Percentiles rank a stretch among this genome's conserved stretches.
Evolutionary conservation across 495 filamentous ascomycete genomes (phyloP).

Genomic region (Chlorociboria aeruginascens): DNA sequence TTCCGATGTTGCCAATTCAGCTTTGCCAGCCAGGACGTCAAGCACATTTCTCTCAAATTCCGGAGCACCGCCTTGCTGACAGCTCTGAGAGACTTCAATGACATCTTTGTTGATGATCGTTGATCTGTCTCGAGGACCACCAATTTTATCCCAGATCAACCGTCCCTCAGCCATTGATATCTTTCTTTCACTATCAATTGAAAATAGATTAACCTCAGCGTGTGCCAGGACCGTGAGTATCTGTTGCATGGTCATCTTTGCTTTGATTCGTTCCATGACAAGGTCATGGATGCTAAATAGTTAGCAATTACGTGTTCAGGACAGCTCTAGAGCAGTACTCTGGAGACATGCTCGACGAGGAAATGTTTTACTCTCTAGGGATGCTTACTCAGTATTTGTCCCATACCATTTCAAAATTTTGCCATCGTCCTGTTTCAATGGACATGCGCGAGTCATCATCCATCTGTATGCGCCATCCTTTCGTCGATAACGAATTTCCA

Average conservation of each 20-base stretch:
- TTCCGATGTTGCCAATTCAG: conserved; percentile 34
- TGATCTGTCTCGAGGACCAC: neutral
- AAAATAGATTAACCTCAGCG: conserved; percentile 57
- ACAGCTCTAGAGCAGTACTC: no score
- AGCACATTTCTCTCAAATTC: conserved; percentile 32
- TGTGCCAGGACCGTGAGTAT: conserved; percentile 55
- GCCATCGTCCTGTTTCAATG: conserved; percentile 42
- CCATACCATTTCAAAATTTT: conserved; percentile 37
- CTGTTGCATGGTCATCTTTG: conserved; percentile 40
- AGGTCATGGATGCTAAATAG: conserved; percentile 37
- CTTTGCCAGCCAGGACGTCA: conserved; percentile 38
- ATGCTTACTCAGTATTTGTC: neutral
- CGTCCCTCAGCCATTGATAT: conserved; percentile 51
- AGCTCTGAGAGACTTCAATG: no score
- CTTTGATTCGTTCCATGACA: conserved; percentile 44
- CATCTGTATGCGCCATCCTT: conserved; percentile 52
- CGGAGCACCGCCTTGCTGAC: no score
- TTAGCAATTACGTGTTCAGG: no score
- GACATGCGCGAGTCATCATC: conserved; percentile 55
- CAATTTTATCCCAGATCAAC: conserved; percentile 32
- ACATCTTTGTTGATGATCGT: no score
- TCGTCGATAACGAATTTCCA: conserved; percentile 50
- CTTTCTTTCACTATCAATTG: conserved; percentile 39
- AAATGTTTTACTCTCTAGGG: no score
- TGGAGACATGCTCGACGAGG: no score